These are phyloP conservation scores for Zygotorulaspora chibaensis DNA, from an alignment of 805 yeast genomes.

Conservation along the genomic window DNA sequence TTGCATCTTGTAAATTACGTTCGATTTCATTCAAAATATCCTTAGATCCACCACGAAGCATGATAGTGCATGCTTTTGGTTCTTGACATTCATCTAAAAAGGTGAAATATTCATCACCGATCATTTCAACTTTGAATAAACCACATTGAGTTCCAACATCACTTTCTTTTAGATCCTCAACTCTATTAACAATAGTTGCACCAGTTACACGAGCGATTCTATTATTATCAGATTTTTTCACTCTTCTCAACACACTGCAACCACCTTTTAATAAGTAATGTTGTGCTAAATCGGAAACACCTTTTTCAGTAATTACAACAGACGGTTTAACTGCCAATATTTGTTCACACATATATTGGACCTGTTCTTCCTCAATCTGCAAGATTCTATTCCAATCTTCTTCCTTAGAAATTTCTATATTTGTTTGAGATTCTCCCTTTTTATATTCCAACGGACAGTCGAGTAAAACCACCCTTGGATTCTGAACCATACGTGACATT, in stretches of 20 bases:
- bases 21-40: constrained; percentile 95
- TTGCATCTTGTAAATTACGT: constrained; percentile 95
- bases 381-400: constrained; percentile 93
- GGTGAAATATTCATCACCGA: constrained; percentile 96
- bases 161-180: constrained; percentile 86
- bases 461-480: constrained; percentile 81
- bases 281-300: constrained; percentile 96
- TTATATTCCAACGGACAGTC: constrained; percentile 98
- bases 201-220: constrained; percentile 97
- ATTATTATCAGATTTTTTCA: constrained; percentile 91
- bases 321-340: constrained; percentile 84
- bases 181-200: constrained; percentile 92
- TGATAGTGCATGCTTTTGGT: constrained; percentile 90
- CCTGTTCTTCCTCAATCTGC: constrained; percentile 97
- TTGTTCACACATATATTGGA: constrained; percentile 78
- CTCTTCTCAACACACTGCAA: constrained; percentile 88
- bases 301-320: constrained; percentile 94
- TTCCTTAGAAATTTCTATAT: constrained; percentile 93
- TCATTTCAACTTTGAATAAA: constrained; percentile 83
- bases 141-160: constrained; percentile 92
- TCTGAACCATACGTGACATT: constrained; percentile 84
- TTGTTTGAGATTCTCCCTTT: constrained; percentile 98
- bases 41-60: constrained; percentile 94
- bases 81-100: constrained; percentile 73
- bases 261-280: constrained; percentile 93